A percentile compares a stretch with the other conserved stretches of the same genome.
Conservation (phyloP, 768 basidiomycete genomes). For the Xerocomellus chrysenteron region DNA sequence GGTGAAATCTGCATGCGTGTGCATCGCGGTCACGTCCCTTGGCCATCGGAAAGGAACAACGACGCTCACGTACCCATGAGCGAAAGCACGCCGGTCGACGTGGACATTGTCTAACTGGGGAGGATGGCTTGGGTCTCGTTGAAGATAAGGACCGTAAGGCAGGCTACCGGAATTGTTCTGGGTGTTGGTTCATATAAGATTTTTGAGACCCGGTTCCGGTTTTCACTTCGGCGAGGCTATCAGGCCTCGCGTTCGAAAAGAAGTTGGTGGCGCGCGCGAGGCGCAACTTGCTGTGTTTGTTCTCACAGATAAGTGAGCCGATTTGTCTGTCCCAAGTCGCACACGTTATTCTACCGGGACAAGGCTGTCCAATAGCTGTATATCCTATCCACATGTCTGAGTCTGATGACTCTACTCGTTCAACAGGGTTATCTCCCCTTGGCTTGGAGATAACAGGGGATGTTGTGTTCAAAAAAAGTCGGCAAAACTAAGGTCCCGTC, state of each 20-base stretch:
- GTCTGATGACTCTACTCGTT: too few species aligned
- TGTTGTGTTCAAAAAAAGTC: too few species aligned
- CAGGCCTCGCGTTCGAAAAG: background rate
- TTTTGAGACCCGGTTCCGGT: conserved; percentile 17
- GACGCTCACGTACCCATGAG: conserved; percentile 17
- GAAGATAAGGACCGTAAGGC: background rate
- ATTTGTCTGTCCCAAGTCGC: background rate
- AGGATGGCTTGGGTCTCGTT: background rate
- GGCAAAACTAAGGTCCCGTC: too few species aligned
- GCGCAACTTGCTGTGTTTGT: background rate
- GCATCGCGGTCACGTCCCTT: background rate
- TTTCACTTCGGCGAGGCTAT: background rate
- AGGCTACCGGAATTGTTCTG: background rate
- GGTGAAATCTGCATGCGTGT: conserved; percentile 17
- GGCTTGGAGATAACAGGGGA: too few species aligned
- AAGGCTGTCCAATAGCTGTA: conserved; percentile 3
- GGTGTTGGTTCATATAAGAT: conserved; percentile 2
- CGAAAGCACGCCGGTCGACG: conserved; percentile 8
- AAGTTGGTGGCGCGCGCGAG: background rate
- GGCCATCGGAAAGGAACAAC: background rate
- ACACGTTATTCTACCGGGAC: background rate
- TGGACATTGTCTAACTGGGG: conserved; percentile 4
- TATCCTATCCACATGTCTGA: background rate
- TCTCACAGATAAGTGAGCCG: background rate
- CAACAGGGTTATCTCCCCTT: too few species aligned